These are phyloP conservation scores for Penicillium capsulatum DNA, from an alignment of 2,329 filamentous ascomycete species.

Conservation along the genomic window DNA sequence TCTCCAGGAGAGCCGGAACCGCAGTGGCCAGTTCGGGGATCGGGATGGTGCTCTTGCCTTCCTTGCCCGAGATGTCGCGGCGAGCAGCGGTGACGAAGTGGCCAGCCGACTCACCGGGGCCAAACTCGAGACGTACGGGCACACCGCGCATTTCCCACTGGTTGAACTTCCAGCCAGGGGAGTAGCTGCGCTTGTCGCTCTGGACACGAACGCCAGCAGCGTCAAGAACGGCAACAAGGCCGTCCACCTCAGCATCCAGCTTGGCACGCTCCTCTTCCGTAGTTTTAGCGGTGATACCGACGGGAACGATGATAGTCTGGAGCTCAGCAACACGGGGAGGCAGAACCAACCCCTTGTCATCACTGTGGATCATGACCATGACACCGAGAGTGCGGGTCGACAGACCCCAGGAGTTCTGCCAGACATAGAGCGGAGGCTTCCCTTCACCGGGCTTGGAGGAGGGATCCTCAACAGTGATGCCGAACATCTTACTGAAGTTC, in stretches of 20 bases:
- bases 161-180: conserved; percentile 97
- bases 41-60: conserved; percentile 73
- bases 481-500: conserved; percentile 99
- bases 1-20: conserved; percentile 77
- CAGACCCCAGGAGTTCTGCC: conserved; percentile 99
- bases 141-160: conserved; percentile 97
- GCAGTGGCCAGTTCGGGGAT: conserved; percentile 68
- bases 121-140: conserved; percentile 89
- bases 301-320: conserved; percentile 83
- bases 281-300: conserved; percentile 87
- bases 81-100: conserved; percentile 79
- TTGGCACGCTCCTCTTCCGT: conserved; percentile 71
- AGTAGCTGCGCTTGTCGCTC: conserved; percentile 79
- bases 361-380: conserved; percentile 97
- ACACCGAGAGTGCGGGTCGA: conserved; percentile 96
- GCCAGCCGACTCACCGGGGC: conserved; percentile 86
- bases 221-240: conserved; percentile 64
- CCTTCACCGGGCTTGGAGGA: conserved; percentile 64
- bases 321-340: conserved; percentile 84
- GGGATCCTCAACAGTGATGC: conserved; percentile 84
- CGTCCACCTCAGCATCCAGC: conserved; percentile 71
- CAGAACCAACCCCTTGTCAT: conserved; percentile 90
- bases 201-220: conserved; percentile 72
- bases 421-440: conserved; percentile 77
- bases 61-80: conserved; percentile 65